Percentiles rank a stretch among this genome's conserved stretches.
Evolutionary conservation across 1,284 basidiomycete species (phyloP).

Genomic region (Pterulicium gracile): DNA sequence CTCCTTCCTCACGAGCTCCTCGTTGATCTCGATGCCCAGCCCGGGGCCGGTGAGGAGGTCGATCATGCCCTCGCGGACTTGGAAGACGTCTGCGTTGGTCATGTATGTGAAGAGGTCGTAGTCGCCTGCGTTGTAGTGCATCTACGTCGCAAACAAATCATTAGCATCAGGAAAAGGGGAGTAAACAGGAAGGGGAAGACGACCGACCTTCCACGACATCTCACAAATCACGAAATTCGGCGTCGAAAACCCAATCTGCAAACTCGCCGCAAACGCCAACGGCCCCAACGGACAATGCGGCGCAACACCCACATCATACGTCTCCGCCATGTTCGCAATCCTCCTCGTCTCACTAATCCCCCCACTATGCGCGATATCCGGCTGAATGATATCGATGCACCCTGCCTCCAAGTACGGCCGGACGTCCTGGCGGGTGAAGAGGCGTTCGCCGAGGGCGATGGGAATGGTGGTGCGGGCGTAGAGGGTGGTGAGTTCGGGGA

Average conservation of each 20-base stretch:
- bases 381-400: conserved; percentile 66
- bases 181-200: conserved; percentile 5
- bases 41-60: conserved; percentile 44
- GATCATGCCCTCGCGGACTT: conserved; percentile 51
- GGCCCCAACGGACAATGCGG: conserved; percentile 60
- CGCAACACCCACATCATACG: conserved; percentile 52
- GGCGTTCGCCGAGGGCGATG: conserved; percentile 62
- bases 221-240: conserved; percentile 59
- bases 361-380: conserved; percentile 62
- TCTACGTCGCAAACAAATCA: no score
- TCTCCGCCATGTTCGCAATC: conserved; percentile 62
- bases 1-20: conserved; percentile 46
- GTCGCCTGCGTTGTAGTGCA: conserved; percentile 56
- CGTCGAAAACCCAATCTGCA: conserved; percentile 42
- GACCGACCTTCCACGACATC: conserved; percentile 48
- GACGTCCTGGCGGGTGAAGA: conserved; percentile 61
- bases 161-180: not conserved
- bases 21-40: conserved; percentile 61
- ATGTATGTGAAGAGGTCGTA: conserved; percentile 66
- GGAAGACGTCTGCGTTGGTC: conserved; percentile 44
- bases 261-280: conserved; percentile 63
- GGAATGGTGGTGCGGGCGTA: conserved; percentile 52
- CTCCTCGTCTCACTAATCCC: conserved; percentile 68
- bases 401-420: conserved; percentile 61
- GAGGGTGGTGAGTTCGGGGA: conserved; percentile 57